phyloP scores from a whole-genome alignment of 75 land plant species.

The Sequoia sempervirens region DNA sequence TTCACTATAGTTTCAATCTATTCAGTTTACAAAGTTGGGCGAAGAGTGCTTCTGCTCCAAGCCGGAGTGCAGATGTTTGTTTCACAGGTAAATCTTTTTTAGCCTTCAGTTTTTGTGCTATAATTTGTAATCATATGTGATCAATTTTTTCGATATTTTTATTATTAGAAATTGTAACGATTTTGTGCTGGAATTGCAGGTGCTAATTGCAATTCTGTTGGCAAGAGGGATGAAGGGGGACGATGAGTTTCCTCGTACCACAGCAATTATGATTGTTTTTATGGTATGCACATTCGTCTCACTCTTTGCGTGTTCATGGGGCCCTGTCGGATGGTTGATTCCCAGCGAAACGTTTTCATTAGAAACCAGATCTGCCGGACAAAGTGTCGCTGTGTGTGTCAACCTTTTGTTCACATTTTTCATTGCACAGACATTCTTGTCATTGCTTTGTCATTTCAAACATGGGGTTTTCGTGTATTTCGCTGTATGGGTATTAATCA shows the following conservation, averaged over 20 bases:
- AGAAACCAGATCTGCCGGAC: slow-evolving; percentile 70
- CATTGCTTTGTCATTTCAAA: slow-evolving; percentile 66
- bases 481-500: slow-evolving; percentile 53
- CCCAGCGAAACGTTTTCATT: slow-evolving; percentile 79
- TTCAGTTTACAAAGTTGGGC: slow-evolving; percentile 30
- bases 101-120: too few species aligned
- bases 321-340: slow-evolving; percentile 76
- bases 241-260: background rate
- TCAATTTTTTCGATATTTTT: too few species aligned
- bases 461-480: slow-evolving; percentile 76
- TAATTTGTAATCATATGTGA: too few species aligned
- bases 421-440: slow-evolving; percentile 72
- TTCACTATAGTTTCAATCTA: slow-evolving; percentile 16
- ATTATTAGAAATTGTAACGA: background rate
- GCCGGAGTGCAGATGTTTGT: slow-evolving; percentile 57
- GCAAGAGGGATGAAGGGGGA: slow-evolving; percentile 7
- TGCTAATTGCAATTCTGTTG: slow-evolving; percentile 23
- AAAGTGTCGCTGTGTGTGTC: slow-evolving; percentile 51
- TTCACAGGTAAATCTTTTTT: slow-evolving; percentile 24
- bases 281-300: slow-evolving; percentile 53
- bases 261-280: slow-evolving; percentile 29
- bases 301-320: slow-evolving; percentile 83
- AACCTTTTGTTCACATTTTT: slow-evolving; percentile 75
- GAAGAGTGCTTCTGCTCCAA: slow-evolving; percentile 35
- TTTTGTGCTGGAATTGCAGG: background rate